Base-by-base conservation (phyloP, 1,139 yeast species). In the Diutina pseudorugosa region DNA sequence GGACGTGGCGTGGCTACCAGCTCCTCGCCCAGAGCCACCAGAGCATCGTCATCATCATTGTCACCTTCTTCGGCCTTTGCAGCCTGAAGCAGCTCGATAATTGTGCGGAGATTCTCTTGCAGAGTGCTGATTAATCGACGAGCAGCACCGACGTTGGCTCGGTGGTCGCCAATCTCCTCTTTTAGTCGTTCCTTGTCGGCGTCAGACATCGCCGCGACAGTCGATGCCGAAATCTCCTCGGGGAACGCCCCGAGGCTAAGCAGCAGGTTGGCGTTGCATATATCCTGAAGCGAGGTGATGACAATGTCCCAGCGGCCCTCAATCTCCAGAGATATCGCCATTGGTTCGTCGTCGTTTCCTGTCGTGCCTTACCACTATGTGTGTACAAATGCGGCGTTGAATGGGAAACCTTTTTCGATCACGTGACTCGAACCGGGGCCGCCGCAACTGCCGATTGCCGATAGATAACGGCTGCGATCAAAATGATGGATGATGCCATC, bases 261-360 rank as follows among this genome's bases (percentile, higher is more conserved):
- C 16, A 76, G 71, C 58, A 80, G 86, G 60, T 82, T 82, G 48
- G 80, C 71, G 57, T 78, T 82, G 63, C 82, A 80, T 16, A 82
- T 74, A 58, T 83, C 90, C 62, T 83, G 90, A 27, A 84, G 69
- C 2, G 85, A 80, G 6, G 87, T 75, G 14, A 81, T 70, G 7
- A 82, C 81, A 44, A 79, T 75, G 60, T 82, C 86, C 91, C 91
- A 84, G 60, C 80, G 77, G 1, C 86, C 83, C 50, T 77, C 74
- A 25, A 70, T 69, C 49, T 58, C 59, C 49, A 45, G 49, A 12
- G 49, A 45, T 16, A 45, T 27, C 40, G 49, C 40, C 49, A 45
- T 45, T 7, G 25, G 25, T 4, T 23, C 7, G 6, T 7, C 25
- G 25, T 23, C 4, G 25, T 23, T n/a, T n/a, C n/a, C n/a, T n/a